These are phyloP conservation scores for Kwoniella botswanensis DNA, from an alignment of 768 basidiomycete species.

Conservation along the genomic window DNA sequence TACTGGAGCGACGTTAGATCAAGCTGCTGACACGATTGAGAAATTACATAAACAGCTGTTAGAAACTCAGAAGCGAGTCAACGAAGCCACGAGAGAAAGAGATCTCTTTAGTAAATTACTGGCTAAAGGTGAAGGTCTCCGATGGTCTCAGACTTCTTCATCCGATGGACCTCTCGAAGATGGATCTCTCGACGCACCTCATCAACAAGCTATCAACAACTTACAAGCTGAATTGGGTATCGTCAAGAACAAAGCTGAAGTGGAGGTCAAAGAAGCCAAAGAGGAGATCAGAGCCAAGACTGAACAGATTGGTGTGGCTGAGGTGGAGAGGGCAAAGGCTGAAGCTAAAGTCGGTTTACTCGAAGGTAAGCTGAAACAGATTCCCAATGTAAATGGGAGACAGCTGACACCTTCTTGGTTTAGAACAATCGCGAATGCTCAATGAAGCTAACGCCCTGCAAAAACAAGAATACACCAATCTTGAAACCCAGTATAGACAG, in stretches of 20 bases:
- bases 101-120: slow-evolving; percentile 82
- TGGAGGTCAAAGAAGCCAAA: slow-evolving; percentile 73
- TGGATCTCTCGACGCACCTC: slow-evolving; percentile 18
- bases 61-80: slow-evolving; percentile 75
- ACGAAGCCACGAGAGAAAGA: slow-evolving; percentile 82
- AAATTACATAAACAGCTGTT: slow-evolving; percentile 73
- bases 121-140: slow-evolving; percentile 60
- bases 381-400: too few species aligned
- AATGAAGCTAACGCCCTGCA: slow-evolving; percentile 42
- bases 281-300: slow-evolving; percentile 73
- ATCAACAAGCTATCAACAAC: slow-evolving; percentile 63
- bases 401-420: neutral
- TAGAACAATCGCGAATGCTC: slow-evolving; percentile 49
- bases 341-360: slow-evolving; percentile 81
- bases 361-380: slow-evolving; percentile 64
- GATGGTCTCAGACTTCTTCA: slow-evolving; percentile 36
- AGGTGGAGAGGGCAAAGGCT: slow-evolving; percentile 76
- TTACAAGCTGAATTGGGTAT: slow-evolving; percentile 79
- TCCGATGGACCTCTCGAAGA: slow-evolving; percentile 32
- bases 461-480: slow-evolving; percentile 43
- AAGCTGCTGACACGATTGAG: slow-evolving; percentile 86
- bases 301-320: slow-evolving; percentile 69
- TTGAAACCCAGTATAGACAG: slow-evolving; percentile 41
- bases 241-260: slow-evolving; percentile 77
- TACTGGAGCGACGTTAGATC: slow-evolving; percentile 71